Conservation (phyloP, 352 stramenopile genomes). For the Globisporangium orthogonon region DNA sequence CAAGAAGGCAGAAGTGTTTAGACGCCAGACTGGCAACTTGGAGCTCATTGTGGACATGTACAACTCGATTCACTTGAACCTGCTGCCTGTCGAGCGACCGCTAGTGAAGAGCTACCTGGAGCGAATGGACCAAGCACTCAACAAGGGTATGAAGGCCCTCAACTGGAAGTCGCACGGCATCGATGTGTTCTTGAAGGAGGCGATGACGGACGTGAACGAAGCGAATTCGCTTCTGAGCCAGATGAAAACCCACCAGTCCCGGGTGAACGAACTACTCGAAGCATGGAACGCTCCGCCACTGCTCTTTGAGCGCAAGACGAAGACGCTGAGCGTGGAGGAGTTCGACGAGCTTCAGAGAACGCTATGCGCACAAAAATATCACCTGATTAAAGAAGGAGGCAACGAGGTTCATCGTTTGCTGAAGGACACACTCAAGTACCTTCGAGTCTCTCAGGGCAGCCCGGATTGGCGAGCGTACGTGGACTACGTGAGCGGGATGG, state of each 20-base stretch:
- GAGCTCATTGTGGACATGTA: conserved; percentile 93
- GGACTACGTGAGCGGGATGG: conserved; percentile 89
- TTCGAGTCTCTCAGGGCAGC: conserved; percentile 87
- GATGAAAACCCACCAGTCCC: conserved; percentile 84
- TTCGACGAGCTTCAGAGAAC: conserved; percentile 83
- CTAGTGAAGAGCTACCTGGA: conserved; percentile 87
- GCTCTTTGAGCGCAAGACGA: conserved; percentile 86
- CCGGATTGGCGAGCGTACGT: conserved; percentile 92
- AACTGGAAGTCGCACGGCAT: conserved; percentile 94
- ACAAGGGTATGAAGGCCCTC: conserved; percentile 84
- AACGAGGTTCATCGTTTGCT: conserved; percentile 86
- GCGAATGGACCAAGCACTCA: conserved; percentile 86
- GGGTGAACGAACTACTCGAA: conserved; percentile 72
- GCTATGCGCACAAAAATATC: conserved; percentile 76
- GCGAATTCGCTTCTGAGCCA: conserved; percentile 80
- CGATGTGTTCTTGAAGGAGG: conserved; percentile 88
- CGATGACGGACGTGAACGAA: conserved; percentile 86
- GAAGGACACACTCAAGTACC: conserved; percentile 86
- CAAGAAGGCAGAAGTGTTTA: conserved; percentile 88
- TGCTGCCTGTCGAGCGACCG: conserved; percentile 87
- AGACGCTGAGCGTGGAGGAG: conserved; percentile 70
- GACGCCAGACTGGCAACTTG: conserved; percentile 87
- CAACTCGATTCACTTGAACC: conserved; percentile 84
- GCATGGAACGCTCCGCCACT: conserved; percentile 65
- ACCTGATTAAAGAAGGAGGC: conserved; percentile 83